phyloP scores from a whole-genome alignment of 495 filamentous ascomycete species.

The Apodospora peruviana region DNA sequence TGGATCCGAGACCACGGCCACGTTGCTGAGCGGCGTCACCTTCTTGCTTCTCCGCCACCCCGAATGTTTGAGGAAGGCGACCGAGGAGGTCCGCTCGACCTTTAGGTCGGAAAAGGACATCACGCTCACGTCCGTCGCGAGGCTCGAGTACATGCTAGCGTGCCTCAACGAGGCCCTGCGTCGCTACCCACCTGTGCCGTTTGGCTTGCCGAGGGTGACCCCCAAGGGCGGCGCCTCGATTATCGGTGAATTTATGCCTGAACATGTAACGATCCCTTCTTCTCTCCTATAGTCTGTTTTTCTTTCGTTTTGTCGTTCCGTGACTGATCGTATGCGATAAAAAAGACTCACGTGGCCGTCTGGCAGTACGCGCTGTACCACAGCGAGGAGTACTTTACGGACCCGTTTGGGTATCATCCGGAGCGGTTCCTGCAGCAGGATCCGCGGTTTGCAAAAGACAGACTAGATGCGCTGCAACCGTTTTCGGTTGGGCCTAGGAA shows the following conservation, averaged over 20 bases:
- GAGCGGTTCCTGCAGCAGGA: constrained; percentile 42
- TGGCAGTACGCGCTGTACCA: constrained; percentile 44
- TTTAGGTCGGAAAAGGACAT: background rate
- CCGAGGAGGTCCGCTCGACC: background rate
- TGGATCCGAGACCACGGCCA: constrained; percentile 47
- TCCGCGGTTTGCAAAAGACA: background rate
- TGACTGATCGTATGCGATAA: too few species aligned
- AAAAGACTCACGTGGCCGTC: constrained; percentile 43
- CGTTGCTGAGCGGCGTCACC: constrained; percentile 30
- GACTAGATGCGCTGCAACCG: constrained; percentile 29
- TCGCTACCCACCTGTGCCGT: constrained; percentile 2
- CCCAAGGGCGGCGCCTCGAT: constrained; percentile 34
- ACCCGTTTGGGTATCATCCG: constrained; percentile 41
- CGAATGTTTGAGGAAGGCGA: background rate
- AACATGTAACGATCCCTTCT: constrained; percentile 22
- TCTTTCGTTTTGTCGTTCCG: too few species aligned
- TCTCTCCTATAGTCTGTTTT: too few species aligned
- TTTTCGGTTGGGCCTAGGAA: constrained; percentile 33
- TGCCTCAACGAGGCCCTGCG: constrained; percentile 3
- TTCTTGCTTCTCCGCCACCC: constrained; percentile 30
- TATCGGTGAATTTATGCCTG: constrained; percentile 35
- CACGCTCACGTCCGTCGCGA: background rate
- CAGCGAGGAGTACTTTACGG: constrained; percentile 35
- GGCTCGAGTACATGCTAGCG: background rate
- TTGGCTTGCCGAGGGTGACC: background rate